A percentile compares a stretch with the other conserved stretches of the same genome.
Conservation (phyloP, 148 eudicot species). For the Dianthus caryophyllus region DNA sequence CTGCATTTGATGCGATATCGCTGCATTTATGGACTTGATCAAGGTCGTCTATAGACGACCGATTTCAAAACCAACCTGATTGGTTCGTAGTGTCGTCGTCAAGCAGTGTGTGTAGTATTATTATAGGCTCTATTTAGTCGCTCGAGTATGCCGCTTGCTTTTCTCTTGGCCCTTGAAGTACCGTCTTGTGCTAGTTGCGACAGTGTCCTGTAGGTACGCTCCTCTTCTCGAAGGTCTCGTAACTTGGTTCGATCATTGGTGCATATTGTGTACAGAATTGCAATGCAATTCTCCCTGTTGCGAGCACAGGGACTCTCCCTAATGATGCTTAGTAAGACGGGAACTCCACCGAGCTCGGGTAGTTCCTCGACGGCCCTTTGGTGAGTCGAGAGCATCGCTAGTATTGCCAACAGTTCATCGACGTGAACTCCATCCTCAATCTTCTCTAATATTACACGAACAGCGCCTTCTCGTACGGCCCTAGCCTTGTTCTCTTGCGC, state of each 20-base stretch:
- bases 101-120: constrained; percentile 68
- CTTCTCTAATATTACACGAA: constrained; percentile 62
- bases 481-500: constrained; percentile 76
- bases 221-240: constrained; percentile 78
- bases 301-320: constrained; percentile 68
- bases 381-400: constrained; percentile 77
- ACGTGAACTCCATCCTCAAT: constrained; percentile 43
- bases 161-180: constrained; percentile 90
- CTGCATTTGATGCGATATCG: too few species aligned
- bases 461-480: constrained; percentile 78
- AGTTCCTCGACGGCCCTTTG: constrained; percentile 71
- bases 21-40: too few species aligned
- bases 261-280: constrained; percentile 61
- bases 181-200: constrained; percentile 75
- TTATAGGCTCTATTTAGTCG: constrained; percentile 54
- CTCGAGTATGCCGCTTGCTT: constrained; percentile 80
- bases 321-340: constrained; percentile 49
- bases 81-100: too few species aligned
- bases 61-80: not conserved
- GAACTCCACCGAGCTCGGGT: constrained; percentile 60
- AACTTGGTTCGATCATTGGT: constrained; percentile 56
- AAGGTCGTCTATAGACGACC: not conserved
- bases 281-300: constrained; percentile 78
- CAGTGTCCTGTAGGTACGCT: constrained; percentile 47
- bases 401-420: constrained; percentile 75